Evolutionary conservation across 139 green algal genomes (phyloP).

Genomic region (Chlorella sorokiniana): DNA sequence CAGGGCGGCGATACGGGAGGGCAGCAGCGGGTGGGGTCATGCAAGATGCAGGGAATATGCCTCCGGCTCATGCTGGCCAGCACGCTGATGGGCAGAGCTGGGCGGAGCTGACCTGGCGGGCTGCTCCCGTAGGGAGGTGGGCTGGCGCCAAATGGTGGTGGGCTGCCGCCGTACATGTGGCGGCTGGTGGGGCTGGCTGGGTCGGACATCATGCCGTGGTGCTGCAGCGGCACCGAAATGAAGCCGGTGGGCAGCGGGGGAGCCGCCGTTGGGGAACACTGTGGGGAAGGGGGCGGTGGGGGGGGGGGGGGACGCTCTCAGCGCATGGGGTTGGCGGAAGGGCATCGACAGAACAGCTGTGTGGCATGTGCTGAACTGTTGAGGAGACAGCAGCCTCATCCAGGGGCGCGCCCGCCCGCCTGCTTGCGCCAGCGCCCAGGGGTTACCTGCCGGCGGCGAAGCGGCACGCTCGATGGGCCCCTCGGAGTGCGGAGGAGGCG

Average conservation of each 20-base stretch:
- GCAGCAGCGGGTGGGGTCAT: not conserved
- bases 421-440: too few species aligned
- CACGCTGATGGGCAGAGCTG: not conserved
- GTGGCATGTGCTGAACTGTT: too few species aligned
- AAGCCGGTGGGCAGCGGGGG: slow-evolving; percentile 46
- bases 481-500: not conserved
- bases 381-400: too few species aligned
- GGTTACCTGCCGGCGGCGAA: slow-evolving; percentile 28
- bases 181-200: slow-evolving; percentile 16
- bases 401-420: too few species aligned
- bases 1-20: not conserved
- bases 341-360: too few species aligned
- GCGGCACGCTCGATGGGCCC: slow-evolving; percentile 4
- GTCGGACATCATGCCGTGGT: not conserved
- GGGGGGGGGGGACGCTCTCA: not conserved
- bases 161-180: slow-evolving; percentile 28
- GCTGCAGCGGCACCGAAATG: slow-evolving; percentile 27
- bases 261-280: slow-evolving; percentile 44
- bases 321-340: too few species aligned
- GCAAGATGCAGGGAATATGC: not conserved
- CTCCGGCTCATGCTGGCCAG: not conserved
- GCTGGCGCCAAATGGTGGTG: slow-evolving; percentile 31
- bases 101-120: not conserved
- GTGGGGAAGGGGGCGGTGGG: not conserved
- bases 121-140: slow-evolving; percentile 29